A percentile compares a stretch with the other conserved stretches of the same genome.
These are phyloP conservation scores for Leptographium wingfieldii DNA, from an alignment of 2,329 filamentous ascomycete species.

Conservation along the genomic window DNA sequence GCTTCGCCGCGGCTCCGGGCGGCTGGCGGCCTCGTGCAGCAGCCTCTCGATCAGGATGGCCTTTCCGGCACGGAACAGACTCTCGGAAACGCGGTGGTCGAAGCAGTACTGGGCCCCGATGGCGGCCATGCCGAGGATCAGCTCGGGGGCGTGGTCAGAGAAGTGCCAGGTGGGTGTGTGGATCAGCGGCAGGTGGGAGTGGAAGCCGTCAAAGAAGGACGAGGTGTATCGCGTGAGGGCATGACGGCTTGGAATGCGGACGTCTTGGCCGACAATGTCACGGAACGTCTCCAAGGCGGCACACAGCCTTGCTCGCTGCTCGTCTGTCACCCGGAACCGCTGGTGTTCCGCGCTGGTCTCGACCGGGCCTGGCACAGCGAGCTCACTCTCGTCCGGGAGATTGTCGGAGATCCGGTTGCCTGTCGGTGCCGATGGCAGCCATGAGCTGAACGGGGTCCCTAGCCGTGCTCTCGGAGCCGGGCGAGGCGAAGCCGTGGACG, in stretches of 20 bases:
- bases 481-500: not conserved
- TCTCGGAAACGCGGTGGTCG: slow-evolving; percentile 35
- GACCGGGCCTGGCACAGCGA: not conserved
- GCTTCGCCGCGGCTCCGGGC: slow-evolving; percentile 4
- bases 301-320: not conserved
- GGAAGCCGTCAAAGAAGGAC: slow-evolving; percentile 17
- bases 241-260: slow-evolving; percentile 10
- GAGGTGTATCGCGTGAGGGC: slow-evolving; percentile 12
- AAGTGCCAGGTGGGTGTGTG: slow-evolving; percentile 10
- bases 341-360: not conserved
- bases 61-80: slow-evolving; percentile 44
- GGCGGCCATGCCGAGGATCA: slow-evolving; percentile 37
- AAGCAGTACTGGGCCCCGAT: slow-evolving; percentile 35
- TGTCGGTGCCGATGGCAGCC: not conserved
- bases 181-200: slow-evolving; percentile 35
- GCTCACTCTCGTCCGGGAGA: not conserved
- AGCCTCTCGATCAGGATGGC: slow-evolving; percentile 39
- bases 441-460: not conserved
- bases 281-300: not conserved
- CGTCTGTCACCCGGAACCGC: not conserved
- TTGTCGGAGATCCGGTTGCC: not conserved
- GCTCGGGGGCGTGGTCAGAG: slow-evolving; percentile 18
- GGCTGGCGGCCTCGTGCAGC: slow-evolving; percentile 27
- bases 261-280: not conserved
- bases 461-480: not conserved